Conservation (phyloP, 2,329 filamentous ascomycete genomes). For the Penicillium sp. region DNA sequence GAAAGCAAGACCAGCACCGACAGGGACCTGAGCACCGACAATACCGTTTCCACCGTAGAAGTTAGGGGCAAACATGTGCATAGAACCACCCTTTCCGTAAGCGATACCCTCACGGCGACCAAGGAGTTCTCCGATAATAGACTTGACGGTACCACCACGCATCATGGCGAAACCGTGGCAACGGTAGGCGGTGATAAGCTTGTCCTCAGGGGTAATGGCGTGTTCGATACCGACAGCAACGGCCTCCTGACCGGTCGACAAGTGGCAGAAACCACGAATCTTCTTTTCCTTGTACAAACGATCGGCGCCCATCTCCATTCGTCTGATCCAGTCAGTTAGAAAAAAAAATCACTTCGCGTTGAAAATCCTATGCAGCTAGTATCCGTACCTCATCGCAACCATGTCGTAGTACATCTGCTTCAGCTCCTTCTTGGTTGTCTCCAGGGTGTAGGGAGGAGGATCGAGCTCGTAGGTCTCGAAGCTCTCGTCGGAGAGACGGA, state of each 20-base stretch:
- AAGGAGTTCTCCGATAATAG: slow-evolving; percentile 92
- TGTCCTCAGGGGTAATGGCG: slow-evolving; percentile 84
- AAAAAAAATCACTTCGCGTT: not conserved
- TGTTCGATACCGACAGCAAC: slow-evolving; percentile 97
- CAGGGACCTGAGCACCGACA: slow-evolving; percentile 95
- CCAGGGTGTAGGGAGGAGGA: slow-evolving; percentile 85
- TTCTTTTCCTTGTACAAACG: slow-evolving; percentile 99
- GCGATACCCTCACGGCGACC: slow-evolving; percentile 94
- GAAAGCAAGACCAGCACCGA: slow-evolving; percentile 93
- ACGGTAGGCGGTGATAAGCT: slow-evolving; percentile 95
- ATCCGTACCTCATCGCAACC: slow-evolving; percentile 79
- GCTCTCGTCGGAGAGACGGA: slow-evolving; percentile 94
- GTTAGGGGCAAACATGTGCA: slow-evolving; percentile 99
- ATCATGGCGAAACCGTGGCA: slow-evolving; percentile 98
- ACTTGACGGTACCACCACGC: slow-evolving; percentile 85
- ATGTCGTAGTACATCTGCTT: slow-evolving; percentile 99
- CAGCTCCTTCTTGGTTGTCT: slow-evolving; percentile 95
- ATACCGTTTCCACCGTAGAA: slow-evolving; percentile 99
- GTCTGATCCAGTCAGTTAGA: slow-evolving; percentile 53
- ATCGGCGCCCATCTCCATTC: slow-evolving; percentile 99
- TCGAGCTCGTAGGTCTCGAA: slow-evolving; percentile 99
- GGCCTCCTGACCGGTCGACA: slow-evolving; percentile 96
- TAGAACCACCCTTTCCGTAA: slow-evolving; percentile 97
- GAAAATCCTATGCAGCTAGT: not conserved
- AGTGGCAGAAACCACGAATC: slow-evolving; percentile 98